Base-by-base conservation (phyloP, 768 basidiomycete genomes). In the Hemileccinum impolitum region DNA sequence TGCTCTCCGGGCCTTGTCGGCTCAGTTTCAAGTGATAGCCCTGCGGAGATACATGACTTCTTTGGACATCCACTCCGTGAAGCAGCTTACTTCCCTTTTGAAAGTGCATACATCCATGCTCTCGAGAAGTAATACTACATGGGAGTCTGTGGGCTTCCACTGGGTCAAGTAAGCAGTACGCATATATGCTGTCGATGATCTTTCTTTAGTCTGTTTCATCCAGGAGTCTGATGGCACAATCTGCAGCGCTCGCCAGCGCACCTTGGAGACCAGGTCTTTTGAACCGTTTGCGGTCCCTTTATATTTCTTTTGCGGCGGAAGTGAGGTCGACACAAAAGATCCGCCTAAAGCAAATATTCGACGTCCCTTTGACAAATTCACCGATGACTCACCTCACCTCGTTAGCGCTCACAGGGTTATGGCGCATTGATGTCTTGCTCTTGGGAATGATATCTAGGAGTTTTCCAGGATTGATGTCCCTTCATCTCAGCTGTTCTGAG, bases 401-500 rank as follows among this genome's bases (percentile, higher is more conserved):
- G 6, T 66, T 89, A 9, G 73, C 66, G 8, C 67, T 88, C 31
- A 76, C 75, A 2, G 69, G 65, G 19, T 63, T 89, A n/a, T 80
- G 84, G 52, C 75, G 74, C 23, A 77, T 88, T 35, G 82, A 83
- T 53, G 50, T 64, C 17, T 56, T 65, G 13, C 59, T 86, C 38
- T 70, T 89, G 23, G 52, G 55, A 6, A 51, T 70, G n/a, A 68
- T 87, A 31, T 72, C 80, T 1, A 55, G 53, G 14, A 63, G 63
- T 2, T 80, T 85, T 45, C 75, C 77, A 30, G 59, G 53, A 23
- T 65, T 88, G 38, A 48, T 51, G 3, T 65, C 71, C 43, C 75
- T 88, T 12, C 71, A 78, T 52, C 68, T 87, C 41, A 81, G 78
- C 57, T 80, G 79, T 51, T 76, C 79, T 5, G 82, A 84, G 52